Evolutionary conservation across 2,329 filamentous ascomycete species (phyloP).

Genomic region (Aureobasidium musti): DNA sequence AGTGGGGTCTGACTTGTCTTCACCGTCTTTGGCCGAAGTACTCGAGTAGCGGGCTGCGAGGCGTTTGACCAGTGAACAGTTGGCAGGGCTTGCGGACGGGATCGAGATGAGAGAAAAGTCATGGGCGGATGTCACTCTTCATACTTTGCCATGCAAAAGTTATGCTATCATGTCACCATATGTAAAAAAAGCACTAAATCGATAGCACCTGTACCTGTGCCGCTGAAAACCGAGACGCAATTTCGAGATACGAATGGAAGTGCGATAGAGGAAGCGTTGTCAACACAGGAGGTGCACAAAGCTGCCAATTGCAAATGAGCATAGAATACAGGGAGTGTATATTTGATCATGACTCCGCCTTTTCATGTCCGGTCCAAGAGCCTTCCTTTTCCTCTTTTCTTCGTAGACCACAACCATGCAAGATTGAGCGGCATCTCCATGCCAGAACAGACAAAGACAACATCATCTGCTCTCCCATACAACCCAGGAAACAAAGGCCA

Average conservation of each 20-base stretch:
- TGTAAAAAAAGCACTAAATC: neutral
- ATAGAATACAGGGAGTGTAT: slow-evolving; percentile 20
- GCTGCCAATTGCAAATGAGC: slow-evolving; percentile 17
- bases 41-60: neutral
- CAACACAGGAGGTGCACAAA: slow-evolving; percentile 2
- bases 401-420: slow-evolving; percentile 18
- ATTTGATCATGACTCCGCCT: slow-evolving; percentile 22
- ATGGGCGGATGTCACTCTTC: neutral
- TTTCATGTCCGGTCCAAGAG: slow-evolving; percentile 5
- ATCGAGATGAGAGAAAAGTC: slow-evolving; percentile 7
- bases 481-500: slow-evolving; percentile 12
- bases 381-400: slow-evolving; percentile 16
- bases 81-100: slow-evolving; percentile 1
- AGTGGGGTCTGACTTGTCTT: neutral
- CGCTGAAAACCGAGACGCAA: neutral
- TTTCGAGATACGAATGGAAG: neutral
- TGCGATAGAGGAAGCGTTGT: neutral
- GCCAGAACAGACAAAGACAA: neutral
- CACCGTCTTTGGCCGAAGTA: slow-evolving; percentile 10
- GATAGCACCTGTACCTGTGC: neutral
- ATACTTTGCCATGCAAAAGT: slow-evolving; percentile 15
- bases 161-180: neutral
- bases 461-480: neutral
- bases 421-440: slow-evolving; percentile 3
- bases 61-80: neutral